phyloP scores from a whole-genome alignment of 106 monocot species.

The Chionographis japonica region DNA sequence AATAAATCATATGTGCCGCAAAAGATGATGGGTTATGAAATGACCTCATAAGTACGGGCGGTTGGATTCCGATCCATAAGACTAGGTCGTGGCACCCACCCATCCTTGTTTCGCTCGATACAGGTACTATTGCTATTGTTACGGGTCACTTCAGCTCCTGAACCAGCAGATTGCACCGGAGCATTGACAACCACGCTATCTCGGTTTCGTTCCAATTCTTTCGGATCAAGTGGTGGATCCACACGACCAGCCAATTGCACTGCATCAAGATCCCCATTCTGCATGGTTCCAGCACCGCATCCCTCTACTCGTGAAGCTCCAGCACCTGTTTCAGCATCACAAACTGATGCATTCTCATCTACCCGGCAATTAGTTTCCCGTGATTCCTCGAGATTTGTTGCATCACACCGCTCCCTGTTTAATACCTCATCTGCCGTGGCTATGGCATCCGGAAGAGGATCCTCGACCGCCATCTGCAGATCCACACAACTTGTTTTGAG shows the following conservation, averaged over 20 bases:
- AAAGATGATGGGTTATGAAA: background rate
- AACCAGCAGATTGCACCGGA: slow-evolving; percentile 2
- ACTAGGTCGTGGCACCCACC: slow-evolving; percentile 5
- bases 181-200: background rate
- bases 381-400: slow-evolving; percentile 1
- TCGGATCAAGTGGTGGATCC: background rate
- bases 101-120: slow-evolving; percentile 7
- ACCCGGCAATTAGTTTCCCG: background rate
- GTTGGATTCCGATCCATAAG: slow-evolving; percentile 56
- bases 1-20: background rate
- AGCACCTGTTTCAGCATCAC: slow-evolving; percentile 1
- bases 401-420: background rate
- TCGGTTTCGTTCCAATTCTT: slow-evolving; percentile 5
- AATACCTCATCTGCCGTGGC: slow-evolving; percentile 20
- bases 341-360: background rate
- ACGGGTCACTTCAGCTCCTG: background rate
- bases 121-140: background rate
- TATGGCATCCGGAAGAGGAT: slow-evolving; percentile 37
- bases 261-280: background rate
- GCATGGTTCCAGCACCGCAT: background rate
- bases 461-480: slow-evolving; percentile 35
- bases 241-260: background rate
- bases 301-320: background rate
- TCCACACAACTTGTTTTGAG: slow-evolving; percentile 23
- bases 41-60: slow-evolving; percentile 45